Percentiles rank a stretch among this genome's conserved stretches.
These are phyloP conservation scores for Nakazawaea sp. DNA, from an alignment of 805 yeast species.

Conservation along the genomic window DNA sequence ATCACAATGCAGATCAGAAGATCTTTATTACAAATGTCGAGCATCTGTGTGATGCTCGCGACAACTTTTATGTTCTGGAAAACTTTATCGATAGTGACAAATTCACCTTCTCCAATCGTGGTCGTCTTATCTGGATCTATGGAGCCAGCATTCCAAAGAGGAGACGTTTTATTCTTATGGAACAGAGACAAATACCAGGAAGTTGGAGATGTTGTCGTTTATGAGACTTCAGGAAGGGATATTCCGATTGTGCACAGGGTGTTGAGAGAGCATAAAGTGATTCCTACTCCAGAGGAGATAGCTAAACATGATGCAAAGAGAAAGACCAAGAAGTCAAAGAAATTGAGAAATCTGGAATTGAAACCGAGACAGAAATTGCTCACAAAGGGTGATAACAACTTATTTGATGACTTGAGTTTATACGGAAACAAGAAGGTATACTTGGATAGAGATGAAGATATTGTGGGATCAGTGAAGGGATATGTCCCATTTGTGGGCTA, in stretches of 20 bases:
- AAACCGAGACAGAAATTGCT: slow-evolving; percentile 56
- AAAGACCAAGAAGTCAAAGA: slow-evolving; percentile 8
- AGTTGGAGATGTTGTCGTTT: slow-evolving; percentile 93
- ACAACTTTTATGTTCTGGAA: slow-evolving; percentile 94
- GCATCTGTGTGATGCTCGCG: slow-evolving; percentile 72
- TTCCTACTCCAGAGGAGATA: slow-evolving; percentile 14
- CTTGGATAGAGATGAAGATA: slow-evolving; percentile 67
- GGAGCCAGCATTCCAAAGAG: slow-evolving; percentile 99
- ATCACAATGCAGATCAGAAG: slow-evolving; percentile 52
- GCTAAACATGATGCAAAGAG: slow-evolving; percentile 13
- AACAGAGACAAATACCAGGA: slow-evolving; percentile 60
- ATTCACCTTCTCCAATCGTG: slow-evolving; percentile 89
- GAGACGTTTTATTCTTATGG: slow-evolving; percentile 89
- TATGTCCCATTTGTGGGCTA: slow-evolving; percentile 89
- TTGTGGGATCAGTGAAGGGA: slow-evolving; percentile 88
- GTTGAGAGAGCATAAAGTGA: slow-evolving; percentile 66
- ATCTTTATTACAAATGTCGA: slow-evolving; percentile 59
- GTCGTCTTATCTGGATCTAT: slow-evolving; percentile 97
- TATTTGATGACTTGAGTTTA: slow-evolving; percentile 81
- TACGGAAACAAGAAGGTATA: slow-evolving; percentile 74
- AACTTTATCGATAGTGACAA: slow-evolving; percentile 63
- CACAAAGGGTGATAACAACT: slow-evolving; percentile 96
- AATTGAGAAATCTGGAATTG: slow-evolving; percentile 10
- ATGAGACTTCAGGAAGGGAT: slow-evolving; percentile 67
- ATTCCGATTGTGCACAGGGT: slow-evolving; percentile 98